Evolutionary conservation across 495 filamentous ascomycete species (phyloP).

Genomic region (Podospora sp.): DNA sequence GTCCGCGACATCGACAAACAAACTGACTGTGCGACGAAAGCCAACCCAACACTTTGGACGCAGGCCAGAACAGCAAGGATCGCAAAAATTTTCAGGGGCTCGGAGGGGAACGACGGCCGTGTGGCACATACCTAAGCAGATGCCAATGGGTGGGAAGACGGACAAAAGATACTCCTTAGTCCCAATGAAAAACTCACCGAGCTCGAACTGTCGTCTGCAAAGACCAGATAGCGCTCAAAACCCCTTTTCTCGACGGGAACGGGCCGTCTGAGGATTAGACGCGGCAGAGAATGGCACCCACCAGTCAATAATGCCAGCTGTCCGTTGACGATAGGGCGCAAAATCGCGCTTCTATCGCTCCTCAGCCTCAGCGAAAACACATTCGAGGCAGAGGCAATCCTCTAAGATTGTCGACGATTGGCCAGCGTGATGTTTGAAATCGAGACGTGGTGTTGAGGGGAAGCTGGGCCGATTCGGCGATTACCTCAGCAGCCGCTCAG

Average conservation of each 20-base stretch:
- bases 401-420: background rate
- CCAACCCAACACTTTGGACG: no score
- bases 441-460: background rate
- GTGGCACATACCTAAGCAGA: no score
- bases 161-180: no score
- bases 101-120: no score
- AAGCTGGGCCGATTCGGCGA: background rate
- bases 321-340: background rate
- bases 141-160: no score
- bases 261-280: background rate
- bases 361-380: background rate
- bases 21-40: no score
- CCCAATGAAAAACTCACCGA: no score
- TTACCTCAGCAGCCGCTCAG: conserved; percentile 20
- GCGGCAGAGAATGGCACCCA: background rate
- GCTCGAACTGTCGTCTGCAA: no score
- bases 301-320: background rate
- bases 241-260: background rate
- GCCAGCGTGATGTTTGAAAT: background rate
- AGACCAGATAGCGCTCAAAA: background rate
- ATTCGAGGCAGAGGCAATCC: background rate
- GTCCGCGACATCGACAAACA: no score
- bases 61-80: no score
- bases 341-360: background rate
- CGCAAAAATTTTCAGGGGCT: no score